These are phyloP conservation scores for Lodderomyces metapsilosis DNA, from an alignment of 1,139 yeast species.

Conservation along the genomic window DNA sequence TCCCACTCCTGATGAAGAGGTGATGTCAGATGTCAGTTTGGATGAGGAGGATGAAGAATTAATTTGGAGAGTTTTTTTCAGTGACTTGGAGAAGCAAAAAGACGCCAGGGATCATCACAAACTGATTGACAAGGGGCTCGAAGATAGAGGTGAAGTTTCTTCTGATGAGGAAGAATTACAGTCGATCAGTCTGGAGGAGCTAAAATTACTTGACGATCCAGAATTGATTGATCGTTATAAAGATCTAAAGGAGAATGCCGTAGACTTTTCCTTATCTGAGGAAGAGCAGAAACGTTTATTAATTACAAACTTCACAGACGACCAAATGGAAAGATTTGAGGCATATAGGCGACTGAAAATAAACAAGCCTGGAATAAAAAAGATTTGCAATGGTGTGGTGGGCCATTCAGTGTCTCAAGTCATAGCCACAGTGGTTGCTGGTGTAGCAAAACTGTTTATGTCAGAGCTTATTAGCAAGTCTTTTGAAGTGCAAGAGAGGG, in stretches of 20 bases:
- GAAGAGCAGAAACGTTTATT: constrained; percentile 64
- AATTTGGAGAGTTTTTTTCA: constrained; percentile 45
- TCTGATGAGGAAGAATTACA: constrained; percentile 11
- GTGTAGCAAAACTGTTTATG: constrained; percentile 82
- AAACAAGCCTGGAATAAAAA: constrained; percentile 77
- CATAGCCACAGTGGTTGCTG: constrained; percentile 79
- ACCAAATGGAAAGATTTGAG: constrained; percentile 86
- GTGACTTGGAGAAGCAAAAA: constrained; percentile 20
- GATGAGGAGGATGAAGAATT: constrained; percentile 51
- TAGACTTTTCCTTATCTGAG: constrained; percentile 27
- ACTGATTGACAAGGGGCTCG: not conserved
- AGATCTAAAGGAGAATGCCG: constrained; percentile 22
- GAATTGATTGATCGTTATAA: constrained; percentile 34
- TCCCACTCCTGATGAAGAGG: constrained; percentile 3
- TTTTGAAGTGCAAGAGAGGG: constrained; percentile 59
- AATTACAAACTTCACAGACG: constrained; percentile 71
- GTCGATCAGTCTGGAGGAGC: constrained; percentile 17
- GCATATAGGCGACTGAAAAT: constrained; percentile 82
- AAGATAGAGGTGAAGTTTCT: constrained; percentile 25
- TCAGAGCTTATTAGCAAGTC: constrained; percentile 89
- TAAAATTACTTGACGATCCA: constrained; percentile 38
- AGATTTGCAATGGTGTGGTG: constrained; percentile 72
- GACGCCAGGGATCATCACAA: not conserved
- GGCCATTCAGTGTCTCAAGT: constrained; percentile 85
- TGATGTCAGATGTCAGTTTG: constrained; percentile 39